Percentiles rank a stretch among this genome's conserved stretches.
phyloP scores from a whole-genome alignment of 495 filamentous ascomycete genomes.

The Aspergillus conjunctus region DNA sequence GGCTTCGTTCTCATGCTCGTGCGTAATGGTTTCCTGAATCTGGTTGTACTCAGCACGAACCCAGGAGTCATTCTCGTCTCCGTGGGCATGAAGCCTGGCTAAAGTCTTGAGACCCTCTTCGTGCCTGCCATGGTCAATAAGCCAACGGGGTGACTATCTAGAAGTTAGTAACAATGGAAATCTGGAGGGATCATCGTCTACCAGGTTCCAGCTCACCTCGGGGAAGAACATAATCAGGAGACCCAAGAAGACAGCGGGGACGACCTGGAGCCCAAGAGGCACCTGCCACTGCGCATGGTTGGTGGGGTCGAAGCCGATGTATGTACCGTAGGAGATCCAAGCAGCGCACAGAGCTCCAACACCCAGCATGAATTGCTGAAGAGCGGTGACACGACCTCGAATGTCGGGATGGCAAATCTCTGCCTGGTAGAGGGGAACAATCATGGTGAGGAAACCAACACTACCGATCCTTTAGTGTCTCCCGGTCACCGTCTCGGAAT shows the following conservation, averaged over 20 bases:
- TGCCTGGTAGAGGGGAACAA: constrained; percentile 50
- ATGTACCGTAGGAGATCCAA: constrained; percentile 50
- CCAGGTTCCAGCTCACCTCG: constrained; percentile 37
- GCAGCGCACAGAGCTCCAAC: constrained; percentile 43
- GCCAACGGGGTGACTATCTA: constrained; percentile 56
- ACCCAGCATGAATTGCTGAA: constrained; percentile 52
- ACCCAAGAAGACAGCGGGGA: constrained; percentile 45
- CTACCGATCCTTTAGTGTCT: constrained; percentile 19
- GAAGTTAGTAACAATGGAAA: constrained; percentile 9
- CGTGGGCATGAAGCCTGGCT: constrained; percentile 51
- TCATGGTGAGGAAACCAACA: constrained; percentile 64
- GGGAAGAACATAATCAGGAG: constrained; percentile 50
- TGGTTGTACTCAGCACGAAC: constrained; percentile 47
- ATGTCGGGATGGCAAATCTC: constrained; percentile 49
- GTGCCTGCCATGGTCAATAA: constrained; percentile 49
- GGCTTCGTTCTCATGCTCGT: constrained; percentile 62
- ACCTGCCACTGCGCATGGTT: constrained; percentile 47
- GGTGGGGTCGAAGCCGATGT: constrained; percentile 50
- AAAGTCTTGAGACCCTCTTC: constrained; percentile 55
- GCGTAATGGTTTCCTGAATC: constrained; percentile 45
- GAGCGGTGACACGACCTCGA: constrained; percentile 43
- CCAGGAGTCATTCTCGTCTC: constrained; percentile 45
- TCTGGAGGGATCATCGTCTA: too few relatives aligned
- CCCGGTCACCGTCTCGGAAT: not conserved
- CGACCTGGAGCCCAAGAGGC: constrained; percentile 45